These are phyloP conservation scores for Cadophora sp. DNA, from an alignment of 2,329 filamentous ascomycete genomes.

Conservation along the genomic window DNA sequence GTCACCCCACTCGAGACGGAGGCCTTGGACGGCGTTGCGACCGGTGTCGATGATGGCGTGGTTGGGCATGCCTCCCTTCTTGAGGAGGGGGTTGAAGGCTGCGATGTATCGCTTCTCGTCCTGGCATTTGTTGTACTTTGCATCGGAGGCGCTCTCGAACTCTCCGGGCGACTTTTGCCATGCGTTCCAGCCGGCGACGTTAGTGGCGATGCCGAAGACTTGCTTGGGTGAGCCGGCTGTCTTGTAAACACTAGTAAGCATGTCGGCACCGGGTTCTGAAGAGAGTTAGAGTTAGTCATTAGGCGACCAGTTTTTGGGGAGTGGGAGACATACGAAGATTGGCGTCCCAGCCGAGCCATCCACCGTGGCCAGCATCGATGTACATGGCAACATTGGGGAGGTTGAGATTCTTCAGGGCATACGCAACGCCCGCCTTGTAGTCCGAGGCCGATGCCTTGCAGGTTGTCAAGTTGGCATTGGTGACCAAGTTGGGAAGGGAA, in stretches of 20 bases:
- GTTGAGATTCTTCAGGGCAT: slow-evolving; percentile 59
- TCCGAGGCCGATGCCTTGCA: slow-evolving; percentile 55
- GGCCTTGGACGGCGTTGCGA: slow-evolving; percentile 55
- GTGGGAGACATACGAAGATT: slow-evolving; percentile 50
- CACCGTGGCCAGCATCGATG: slow-evolving; percentile 63
- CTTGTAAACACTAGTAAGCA: slow-evolving; percentile 57
- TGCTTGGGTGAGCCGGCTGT: slow-evolving; percentile 56
- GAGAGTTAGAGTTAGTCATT: background rate
- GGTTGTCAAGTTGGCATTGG: slow-evolving; percentile 59
- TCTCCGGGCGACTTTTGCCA: slow-evolving; percentile 39
- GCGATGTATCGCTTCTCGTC: slow-evolving; percentile 49
- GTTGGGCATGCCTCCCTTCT: slow-evolving; percentile 39
- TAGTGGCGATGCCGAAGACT: slow-evolving; percentile 62
- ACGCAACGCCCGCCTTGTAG: slow-evolving; percentile 58
- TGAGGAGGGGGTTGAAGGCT: slow-evolving; percentile 48
- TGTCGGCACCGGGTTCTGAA: slow-evolving; percentile 51
- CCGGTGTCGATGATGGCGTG: slow-evolving; percentile 59
- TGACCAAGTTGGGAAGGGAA: slow-evolving; percentile 64
- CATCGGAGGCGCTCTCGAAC: slow-evolving; percentile 51
- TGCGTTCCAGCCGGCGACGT: slow-evolving; percentile 65
- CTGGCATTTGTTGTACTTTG: slow-evolving; percentile 55
- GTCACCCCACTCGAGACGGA: slow-evolving; percentile 54
- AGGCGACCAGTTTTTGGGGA: background rate
- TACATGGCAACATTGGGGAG: slow-evolving; percentile 65
- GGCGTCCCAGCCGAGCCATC: slow-evolving; percentile 64